A percentile compares a stretch with the other conserved stretches of the same genome.
Evolutionary conservation across 2,329 filamentous ascomycete genomes (phyloP).

Genomic region (Sclerotinia sclerotiorum): DNA sequence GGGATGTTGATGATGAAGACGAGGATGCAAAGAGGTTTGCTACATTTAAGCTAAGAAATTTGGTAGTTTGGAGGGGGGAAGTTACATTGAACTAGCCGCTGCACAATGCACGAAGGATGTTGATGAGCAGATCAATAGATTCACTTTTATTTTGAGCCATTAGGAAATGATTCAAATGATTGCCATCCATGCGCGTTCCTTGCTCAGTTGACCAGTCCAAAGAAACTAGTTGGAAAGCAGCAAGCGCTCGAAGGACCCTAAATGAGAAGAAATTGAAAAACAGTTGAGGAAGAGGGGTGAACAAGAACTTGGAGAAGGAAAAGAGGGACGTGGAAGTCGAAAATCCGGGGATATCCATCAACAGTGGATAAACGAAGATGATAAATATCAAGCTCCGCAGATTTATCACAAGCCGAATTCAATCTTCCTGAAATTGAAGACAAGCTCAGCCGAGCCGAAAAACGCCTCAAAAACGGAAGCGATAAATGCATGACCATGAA

Average conservation of each 20-base stretch:
- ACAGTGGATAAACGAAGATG: background rate
- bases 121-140: slow-evolving; percentile 22
- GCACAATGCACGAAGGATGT: slow-evolving; percentile 25
- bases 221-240: slow-evolving; percentile 8
- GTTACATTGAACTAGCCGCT: slow-evolving; percentile 21
- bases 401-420: background rate
- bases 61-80: slow-evolving; percentile 19
- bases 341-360: background rate
- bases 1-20: slow-evolving; percentile 24
- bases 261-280: slow-evolving; percentile 15
- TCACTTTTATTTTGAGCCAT: slow-evolving; percentile 7
- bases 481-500: slow-evolving; percentile 7
- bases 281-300: slow-evolving; percentile 7
- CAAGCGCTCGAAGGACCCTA: background rate
- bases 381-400: background rate
- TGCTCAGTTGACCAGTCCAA: slow-evolving; percentile 22
- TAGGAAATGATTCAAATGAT: slow-evolving; percentile 2
- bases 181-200: slow-evolving; percentile 12
- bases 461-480: slow-evolving; percentile 12
- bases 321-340: slow-evolving; percentile 12
- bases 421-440: background rate
- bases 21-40: slow-evolving; percentile 22
- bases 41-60: slow-evolving; percentile 26
- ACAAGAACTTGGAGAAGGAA: slow-evolving; percentile 11
- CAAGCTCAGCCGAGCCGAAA: slow-evolving; percentile 9